Conservation (phyloP, 352 stramenopile species). For the Pythium monospermum region DNA sequence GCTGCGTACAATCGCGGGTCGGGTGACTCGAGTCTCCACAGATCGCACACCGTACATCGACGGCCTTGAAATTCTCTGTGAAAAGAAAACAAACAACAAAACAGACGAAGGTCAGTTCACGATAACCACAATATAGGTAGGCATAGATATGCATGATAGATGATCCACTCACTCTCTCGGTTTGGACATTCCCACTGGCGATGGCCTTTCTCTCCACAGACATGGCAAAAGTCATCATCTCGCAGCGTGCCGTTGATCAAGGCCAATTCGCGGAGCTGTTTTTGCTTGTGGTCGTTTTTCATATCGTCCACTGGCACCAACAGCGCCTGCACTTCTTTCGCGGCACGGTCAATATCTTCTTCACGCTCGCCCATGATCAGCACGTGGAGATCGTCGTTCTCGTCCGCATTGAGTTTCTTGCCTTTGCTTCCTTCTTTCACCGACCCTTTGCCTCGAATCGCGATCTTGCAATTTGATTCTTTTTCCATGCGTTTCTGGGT, state of each 20-base stretch:
- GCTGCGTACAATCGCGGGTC: constrained; percentile 95
- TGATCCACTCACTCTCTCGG: constrained; percentile 72
- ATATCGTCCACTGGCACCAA: constrained; percentile 90
- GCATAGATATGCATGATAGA: no score
- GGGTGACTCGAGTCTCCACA: constrained; percentile 97
- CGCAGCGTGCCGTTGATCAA: constrained; percentile 98
- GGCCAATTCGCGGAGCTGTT: constrained; percentile 97
- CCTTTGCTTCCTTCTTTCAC: constrained; percentile 97
- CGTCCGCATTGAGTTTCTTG: constrained; percentile 88
- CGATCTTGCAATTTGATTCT: constrained; percentile 98
- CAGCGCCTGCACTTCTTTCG: constrained; percentile 86
- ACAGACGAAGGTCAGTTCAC: neutral
- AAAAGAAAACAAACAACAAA: constrained; percentile 29
- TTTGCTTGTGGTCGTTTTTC: constrained; percentile 97
- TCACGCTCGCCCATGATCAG: constrained; percentile 91
- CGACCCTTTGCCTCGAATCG: constrained; percentile 94
- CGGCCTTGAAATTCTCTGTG: constrained; percentile 69
- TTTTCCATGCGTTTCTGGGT: constrained; percentile 99
- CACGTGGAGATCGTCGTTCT: constrained; percentile 96
- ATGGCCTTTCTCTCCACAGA: constrained; percentile 98
- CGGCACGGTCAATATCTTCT: constrained; percentile 80
- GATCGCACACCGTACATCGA: constrained; percentile 95
- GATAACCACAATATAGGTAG: constrained; percentile 11
- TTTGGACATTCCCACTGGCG: constrained; percentile 96
- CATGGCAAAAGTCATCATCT: constrained; percentile 96